A percentile compares a stretch with the other conserved stretches of the same genome.
Evolutionary conservation across 306 rosid genomes (phyloP).

Genomic region (Hippophae rhamnoides): DNA sequence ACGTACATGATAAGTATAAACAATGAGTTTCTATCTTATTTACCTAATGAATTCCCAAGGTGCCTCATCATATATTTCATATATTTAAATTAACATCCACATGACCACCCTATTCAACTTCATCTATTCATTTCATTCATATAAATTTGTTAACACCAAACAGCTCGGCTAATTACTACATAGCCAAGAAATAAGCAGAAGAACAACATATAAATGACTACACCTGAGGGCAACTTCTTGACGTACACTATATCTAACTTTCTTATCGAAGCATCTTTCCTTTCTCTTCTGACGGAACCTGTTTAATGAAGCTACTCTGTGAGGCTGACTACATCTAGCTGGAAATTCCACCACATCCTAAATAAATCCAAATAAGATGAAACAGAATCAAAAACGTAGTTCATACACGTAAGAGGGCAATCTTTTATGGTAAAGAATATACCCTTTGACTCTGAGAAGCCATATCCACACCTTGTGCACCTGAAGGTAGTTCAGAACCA

Average conservation of each 20-base stretch:
- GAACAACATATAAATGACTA: too few species aligned
- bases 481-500: constrained; percentile 47
- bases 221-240: constrained; percentile 91
- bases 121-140: too few species aligned
- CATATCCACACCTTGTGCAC: constrained; percentile 35
- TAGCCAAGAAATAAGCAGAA: too few species aligned
- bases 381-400: not conserved
- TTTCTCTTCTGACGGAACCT: constrained; percentile 82
- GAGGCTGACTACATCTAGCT: constrained; percentile 49
- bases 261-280: constrained; percentile 76
- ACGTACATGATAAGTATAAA: too few species aligned
- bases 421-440: constrained; percentile 16
- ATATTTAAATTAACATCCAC: too few species aligned
- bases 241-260: constrained; percentile 76
- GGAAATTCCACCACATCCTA: constrained; percentile 47
- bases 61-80: too few species aligned
- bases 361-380: constrained; percentile 10
- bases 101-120: too few species aligned
- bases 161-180: too few species aligned
- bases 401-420: not conserved
- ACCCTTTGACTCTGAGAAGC: constrained; percentile 46
- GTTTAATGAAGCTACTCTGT: constrained; percentile 57
- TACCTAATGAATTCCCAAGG: too few species aligned
- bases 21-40: too few species aligned
- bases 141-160: too few species aligned